phyloP scores from a whole-genome alignment of 306 rosid genomes.

The Alnus rubra region DNA sequence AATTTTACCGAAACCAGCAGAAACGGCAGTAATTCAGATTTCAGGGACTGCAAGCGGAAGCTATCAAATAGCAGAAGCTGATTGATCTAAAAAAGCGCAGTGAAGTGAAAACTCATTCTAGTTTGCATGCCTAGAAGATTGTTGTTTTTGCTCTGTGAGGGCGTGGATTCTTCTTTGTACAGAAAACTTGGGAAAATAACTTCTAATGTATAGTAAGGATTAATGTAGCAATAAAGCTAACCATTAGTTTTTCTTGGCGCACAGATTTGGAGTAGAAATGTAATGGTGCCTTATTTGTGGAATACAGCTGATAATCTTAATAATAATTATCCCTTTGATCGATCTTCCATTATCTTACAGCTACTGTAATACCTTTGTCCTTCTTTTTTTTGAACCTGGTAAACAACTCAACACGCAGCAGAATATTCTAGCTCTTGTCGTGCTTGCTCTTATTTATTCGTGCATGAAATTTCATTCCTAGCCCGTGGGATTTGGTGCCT shows the following conservation, averaged over 20 bases:
- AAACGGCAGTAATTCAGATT: background rate
- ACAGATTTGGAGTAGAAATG: background rate
- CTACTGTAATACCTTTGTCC: no score
- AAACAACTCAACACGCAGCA: no score
- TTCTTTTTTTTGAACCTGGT: no score
- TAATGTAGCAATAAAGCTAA: background rate
- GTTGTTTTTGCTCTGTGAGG: background rate
- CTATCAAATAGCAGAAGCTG: constrained; percentile 5
- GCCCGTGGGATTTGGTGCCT: no score
- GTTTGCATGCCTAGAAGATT: background rate
- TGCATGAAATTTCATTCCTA: no score
- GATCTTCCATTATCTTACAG: no score
- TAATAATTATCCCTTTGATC: no score
- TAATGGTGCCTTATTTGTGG: no score
- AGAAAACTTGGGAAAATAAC: background rate
- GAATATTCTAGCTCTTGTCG: no score
- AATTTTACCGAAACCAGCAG: constrained; percentile 7
- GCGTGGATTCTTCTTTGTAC: background rate
- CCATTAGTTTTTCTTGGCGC: background rate
- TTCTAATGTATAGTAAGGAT: background rate
- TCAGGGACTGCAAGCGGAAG: constrained; percentile 47
- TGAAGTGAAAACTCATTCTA: background rate
- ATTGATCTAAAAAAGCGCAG: background rate
- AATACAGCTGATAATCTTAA: no score
- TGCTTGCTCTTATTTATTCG: no score